These are phyloP conservation scores for Collybia nuda DNA, from an alignment of 768 basidiomycete genomes.

Conservation along the genomic window DNA sequence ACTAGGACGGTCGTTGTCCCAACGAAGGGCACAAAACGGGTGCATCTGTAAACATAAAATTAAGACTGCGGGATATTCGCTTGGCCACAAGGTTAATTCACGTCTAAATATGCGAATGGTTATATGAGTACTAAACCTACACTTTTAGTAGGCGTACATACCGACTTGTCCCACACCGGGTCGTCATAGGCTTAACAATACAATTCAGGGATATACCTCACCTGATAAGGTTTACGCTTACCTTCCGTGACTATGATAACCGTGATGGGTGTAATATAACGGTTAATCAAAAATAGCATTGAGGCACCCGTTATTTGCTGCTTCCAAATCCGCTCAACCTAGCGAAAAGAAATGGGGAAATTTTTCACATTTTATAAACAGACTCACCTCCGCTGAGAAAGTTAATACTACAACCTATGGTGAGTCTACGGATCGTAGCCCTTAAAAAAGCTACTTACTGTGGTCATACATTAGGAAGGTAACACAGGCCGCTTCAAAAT, in stretches of 20 bases:
- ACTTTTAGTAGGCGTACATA: too few species aligned
- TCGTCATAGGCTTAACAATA: too few species aligned
- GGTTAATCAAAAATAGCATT: constrained; percentile 14
- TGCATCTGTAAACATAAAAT: too few species aligned
- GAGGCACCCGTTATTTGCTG: constrained; percentile 19
- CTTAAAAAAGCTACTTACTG: constrained; percentile 3
- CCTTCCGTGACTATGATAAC: constrained; percentile 11
- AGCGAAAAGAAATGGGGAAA: background rate
- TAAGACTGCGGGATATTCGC: too few species aligned
- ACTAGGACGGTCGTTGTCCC: background rate
- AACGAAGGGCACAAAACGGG: too few species aligned
- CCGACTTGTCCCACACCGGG: background rate
- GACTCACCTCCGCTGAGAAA: constrained; percentile 4
- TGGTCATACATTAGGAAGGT: constrained; percentile 17
- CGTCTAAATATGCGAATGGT: too few species aligned
- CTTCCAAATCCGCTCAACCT: constrained; percentile 29
- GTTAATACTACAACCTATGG: constrained; percentile 4
- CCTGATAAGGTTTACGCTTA: constrained; percentile 9
- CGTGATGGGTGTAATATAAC: background rate
- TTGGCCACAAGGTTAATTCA: too few species aligned
- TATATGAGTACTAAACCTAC: too few species aligned
- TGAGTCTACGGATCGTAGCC: too few species aligned
- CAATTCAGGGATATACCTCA: too few species aligned
- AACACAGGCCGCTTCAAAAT: constrained; percentile 7
- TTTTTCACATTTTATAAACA: too few species aligned